Base-by-base conservation (phyloP, 1,284 basidiomycete genomes). In the Sporisorium iseilematis-ciliati region DNA sequence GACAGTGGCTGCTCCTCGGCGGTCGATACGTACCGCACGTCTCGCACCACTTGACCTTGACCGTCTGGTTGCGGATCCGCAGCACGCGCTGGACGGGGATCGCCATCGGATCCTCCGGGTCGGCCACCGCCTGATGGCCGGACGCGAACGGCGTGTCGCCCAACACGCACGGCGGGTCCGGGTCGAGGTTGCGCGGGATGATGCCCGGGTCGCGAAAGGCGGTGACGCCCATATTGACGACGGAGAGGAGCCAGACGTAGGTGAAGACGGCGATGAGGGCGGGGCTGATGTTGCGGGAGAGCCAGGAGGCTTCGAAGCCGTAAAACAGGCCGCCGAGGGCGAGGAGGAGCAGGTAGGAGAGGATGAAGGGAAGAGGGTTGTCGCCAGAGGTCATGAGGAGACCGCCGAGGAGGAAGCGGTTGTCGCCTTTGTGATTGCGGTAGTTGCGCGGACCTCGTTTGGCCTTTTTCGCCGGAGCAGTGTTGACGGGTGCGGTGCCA, bases 11-110 rank as follows among this genome's bases (percentile, higher is more conserved):
- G 54, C 68, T 72, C 18, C 84, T 67, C 0, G 84, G 84, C 7
- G 84, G 81, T 7, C 84, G 65, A 52, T 85, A 85, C 1, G 79
- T 75, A 1, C 75, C 71, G 55, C 84, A 85, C 20, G 84, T 82
- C 55, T 80, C 76, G 65, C 84, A 85, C 84, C 84, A 85, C 40
- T 82, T 82, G 21, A 78, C 68, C 41, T 70, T 56, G 29, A 84
- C 60, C 45, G 64, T 59, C 38, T 67, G 38, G 14, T 35, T n/a
- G 12, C 57, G 41, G 46, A 67, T 60, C 23, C 77, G 46, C 16
- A 76, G 60, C 16, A 76, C 63, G 2, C 79, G 69, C 52, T 75
- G 67, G 4, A 79, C 61, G 2, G 69, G 67, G 35, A 72, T 65
- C n/a, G 60, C 65, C 25, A 67, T 38, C 2, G 74, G 65, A 33